Base-by-base conservation (phyloP, 306 rosid species). In the Rosa lucieae region DNA sequence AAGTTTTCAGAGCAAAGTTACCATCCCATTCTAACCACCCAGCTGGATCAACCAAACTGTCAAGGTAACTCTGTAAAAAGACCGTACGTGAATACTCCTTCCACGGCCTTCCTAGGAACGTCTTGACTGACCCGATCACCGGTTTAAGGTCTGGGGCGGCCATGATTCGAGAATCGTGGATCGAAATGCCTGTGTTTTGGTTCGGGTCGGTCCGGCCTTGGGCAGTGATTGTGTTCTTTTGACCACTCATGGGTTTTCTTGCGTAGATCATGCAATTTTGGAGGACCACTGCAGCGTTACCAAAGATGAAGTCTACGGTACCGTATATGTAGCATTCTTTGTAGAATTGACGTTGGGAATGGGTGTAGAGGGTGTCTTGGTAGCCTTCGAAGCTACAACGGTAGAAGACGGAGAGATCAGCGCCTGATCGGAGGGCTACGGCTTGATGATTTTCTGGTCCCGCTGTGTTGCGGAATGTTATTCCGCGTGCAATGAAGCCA, bases 21-120 rank as follows among this genome's bases (percentile, higher is more conserved):
- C 86, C 90, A 77, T 79, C 13, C 92, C 92, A 89, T 67, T 87
- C 85, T 53, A 89, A 79, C 92, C 92, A 89, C 42, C 90, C 92
- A 8, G 80, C 81, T 6, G 90, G 89, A 63, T 87, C 83, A 21
- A 89, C 79, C 87, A 87, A 65, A 0, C 40, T 44, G 37, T 81
- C 90, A 1, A 89, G 52, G 59, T 76, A 86, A 58, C 67, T 76
- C 39, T 82, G 82, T 44, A 81, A 1, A 74, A 78, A 86, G 43
- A 89, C 87, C 0, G 92, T 89, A 18, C 88, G 77, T 0, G 90
- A 86, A 51, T 89, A 84, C 73, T 73, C 51, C 78, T 87, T 89
- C 92, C 90, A 89, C 21, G 92, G 90, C 72, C 90, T 56, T 17
- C 92, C 92, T 65, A 89, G 58, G 77, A 59, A 89, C 1, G 90